Base-by-base conservation (phyloP, 352 stramenopile genomes). In the Pythium oligandrum region DNA sequence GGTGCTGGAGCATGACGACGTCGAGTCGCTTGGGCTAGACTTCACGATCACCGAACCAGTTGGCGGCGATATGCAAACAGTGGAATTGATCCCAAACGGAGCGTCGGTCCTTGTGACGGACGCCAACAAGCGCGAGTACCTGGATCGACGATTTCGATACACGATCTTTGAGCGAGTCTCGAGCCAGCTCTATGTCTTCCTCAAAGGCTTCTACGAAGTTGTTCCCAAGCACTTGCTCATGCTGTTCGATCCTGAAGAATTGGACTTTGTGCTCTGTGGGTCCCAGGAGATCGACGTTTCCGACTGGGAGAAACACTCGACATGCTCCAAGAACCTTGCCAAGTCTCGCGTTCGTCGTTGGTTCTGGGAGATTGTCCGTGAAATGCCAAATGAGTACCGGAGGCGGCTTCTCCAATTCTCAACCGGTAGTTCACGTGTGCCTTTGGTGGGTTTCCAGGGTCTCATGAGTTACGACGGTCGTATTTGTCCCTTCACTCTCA, bases 181-280 rank as follows among this genome's bases (percentile, higher is more conserved):
- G 3, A 63, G 67, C 44, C 71, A 89, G 56, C 65, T 87, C 43
- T 68, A 83, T 40, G 70, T 63, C 0, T 76, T 87, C 37, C 59
- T 98, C n/a, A 93, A 85, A 52, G 96, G 96, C 30, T 90, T 99
- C 46, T 98, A 98, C 65, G 93, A 98, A 59, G 90, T 98, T n/a
- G 89, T 98, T 59, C 96, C 96, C 2, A 85, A 92, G 46, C 73
- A 96, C 33, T 75, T 98, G 39, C 65, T 99, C n/a, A 87, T 96
- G 47, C 75, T 97, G 2, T 99, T 99, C 68, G 96, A 99, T 63
- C 96, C 93, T 31, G 94, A 98, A 71, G 96, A 99, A 70, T 79
- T 99, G 5, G 96, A 99, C 59, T 83, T 98, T 44, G 55, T 99
- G 30, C 80, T 99, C 57, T 98, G 94, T 55, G 96, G 96, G 12